Conservation (phyloP, 2,329 filamentous ascomycete genomes). For the Pseudogymnoascus sp. region DNA sequence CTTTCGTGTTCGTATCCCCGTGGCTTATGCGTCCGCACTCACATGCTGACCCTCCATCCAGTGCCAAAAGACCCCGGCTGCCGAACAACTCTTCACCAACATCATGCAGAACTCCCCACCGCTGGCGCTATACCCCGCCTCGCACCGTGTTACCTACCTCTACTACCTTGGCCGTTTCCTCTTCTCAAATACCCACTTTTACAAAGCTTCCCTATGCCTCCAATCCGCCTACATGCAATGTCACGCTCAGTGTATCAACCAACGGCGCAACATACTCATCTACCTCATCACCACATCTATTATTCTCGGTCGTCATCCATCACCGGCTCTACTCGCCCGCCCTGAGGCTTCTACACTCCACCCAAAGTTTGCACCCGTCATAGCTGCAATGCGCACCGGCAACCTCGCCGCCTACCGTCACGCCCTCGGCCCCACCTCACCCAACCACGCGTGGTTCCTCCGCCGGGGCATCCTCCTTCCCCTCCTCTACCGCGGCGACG, state of each 20-base stretch:
- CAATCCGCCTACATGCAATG: slow-evolving; percentile 76
- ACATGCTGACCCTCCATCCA: slow-evolving; percentile 26
- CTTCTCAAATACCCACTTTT: slow-evolving; percentile 77
- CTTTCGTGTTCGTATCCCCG: slow-evolving; percentile 57
- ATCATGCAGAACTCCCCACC: slow-evolving; percentile 78
- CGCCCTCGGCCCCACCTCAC: slow-evolving; percentile 48
- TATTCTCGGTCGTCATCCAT: slow-evolving; percentile 77
- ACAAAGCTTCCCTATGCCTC: slow-evolving; percentile 65
- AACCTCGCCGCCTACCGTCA: slow-evolving; percentile 67
- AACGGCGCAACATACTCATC: slow-evolving; percentile 72
- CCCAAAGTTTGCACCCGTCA: slow-evolving; percentile 65
- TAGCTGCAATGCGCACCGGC: slow-evolving; percentile 61
- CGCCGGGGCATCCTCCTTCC: slow-evolving; percentile 67
- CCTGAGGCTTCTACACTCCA: slow-evolving; percentile 61
- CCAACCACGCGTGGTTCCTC: slow-evolving; percentile 65
- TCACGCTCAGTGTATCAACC: slow-evolving; percentile 62
- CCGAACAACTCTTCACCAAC: slow-evolving; percentile 82
- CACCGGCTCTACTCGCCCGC: slow-evolving; percentile 53
- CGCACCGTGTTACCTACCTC: slow-evolving; percentile 83
- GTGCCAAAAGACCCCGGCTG: slow-evolving; percentile 75
- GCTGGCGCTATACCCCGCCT: slow-evolving; percentile 70
- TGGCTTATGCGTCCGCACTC: background rate
- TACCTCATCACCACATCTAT: slow-evolving; percentile 79
- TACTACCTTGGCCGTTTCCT: slow-evolving; percentile 91
- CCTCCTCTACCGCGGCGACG: slow-evolving; percentile 68